Evolutionary conservation across 1,284 basidiomycete genomes (phyloP).

Genomic region (Mrakiaceae sp.): DNA sequence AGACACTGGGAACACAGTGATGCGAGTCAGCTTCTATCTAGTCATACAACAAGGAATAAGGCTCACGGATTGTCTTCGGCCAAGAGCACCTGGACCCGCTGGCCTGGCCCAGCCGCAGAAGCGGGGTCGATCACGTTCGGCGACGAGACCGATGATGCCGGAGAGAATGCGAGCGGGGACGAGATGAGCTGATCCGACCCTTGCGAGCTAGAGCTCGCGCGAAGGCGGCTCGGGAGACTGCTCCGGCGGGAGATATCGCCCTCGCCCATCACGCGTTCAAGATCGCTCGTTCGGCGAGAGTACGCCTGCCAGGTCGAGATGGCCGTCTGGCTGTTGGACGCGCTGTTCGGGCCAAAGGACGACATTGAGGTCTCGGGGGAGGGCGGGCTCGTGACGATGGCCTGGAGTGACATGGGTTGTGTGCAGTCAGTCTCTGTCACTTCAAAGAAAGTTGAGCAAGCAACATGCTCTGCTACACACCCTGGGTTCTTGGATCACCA

Average conservation of each 20-base stretch:
- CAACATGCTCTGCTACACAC: no score
- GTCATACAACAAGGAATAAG: conserved; percentile 37
- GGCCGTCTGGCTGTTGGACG: background rate
- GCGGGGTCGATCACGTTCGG: conserved; percentile 7
- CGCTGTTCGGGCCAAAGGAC: background rate
- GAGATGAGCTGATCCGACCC: conserved; percentile 24
- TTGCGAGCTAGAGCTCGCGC: conserved; percentile 18
- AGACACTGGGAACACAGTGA: conserved; percentile 10
- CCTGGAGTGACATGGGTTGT: background rate
- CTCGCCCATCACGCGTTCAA: conserved; percentile 12
- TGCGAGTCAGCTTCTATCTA: conserved; percentile 52
- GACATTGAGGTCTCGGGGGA: conserved; percentile 14
- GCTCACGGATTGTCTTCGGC: conserved; percentile 82
- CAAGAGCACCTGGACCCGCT: conserved; percentile 67
- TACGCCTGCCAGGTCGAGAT: conserved; percentile 4
- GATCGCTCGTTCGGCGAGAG: conserved; percentile 12
- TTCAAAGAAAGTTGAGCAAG: no score
- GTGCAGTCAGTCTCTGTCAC: no score
- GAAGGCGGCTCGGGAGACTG: conserved; percentile 11
- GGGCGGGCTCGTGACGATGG: conserved; percentile 7
- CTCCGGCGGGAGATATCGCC: conserved; percentile 10
- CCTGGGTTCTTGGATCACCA: no score
- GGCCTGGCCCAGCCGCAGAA: conserved; percentile 46
- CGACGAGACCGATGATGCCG: conserved; percentile 18
- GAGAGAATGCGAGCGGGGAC: conserved; percentile 18